phyloP scores from a whole-genome alignment of 1,284 basidiomycete genomes.

The Porodaedalea pini region DNA sequence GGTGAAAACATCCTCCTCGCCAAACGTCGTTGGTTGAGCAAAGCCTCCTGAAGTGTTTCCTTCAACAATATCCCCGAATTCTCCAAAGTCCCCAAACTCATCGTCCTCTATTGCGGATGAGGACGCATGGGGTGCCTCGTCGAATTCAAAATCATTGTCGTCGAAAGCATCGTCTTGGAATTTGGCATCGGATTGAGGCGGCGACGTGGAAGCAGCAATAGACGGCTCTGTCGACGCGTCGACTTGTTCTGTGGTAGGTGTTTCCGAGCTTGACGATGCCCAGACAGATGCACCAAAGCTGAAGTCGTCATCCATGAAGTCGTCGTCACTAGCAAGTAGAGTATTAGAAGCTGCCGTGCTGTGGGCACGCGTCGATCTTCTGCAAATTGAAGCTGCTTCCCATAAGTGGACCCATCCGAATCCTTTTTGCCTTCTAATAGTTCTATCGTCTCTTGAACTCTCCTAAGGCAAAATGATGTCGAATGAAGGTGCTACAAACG shows the following conservation, averaged over 20 bases:
- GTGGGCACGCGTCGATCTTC: background rate
- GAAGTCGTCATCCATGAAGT: slow-evolving; percentile 64
- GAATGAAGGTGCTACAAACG: background rate
- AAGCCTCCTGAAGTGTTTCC: slow-evolving; percentile 33
- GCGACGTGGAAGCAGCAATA: slow-evolving; percentile 16
- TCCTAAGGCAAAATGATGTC: background rate
- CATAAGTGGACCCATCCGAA: no score
- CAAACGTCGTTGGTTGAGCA: slow-evolving; percentile 41
- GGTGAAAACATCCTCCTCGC: slow-evolving; percentile 32
- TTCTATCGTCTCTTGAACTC: background rate
- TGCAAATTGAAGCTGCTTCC: no score
- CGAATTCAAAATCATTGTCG: slow-evolving; percentile 63
- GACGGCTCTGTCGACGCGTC: slow-evolving; percentile 17
- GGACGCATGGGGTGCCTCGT: slow-evolving; percentile 47
- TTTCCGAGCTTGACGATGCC: slow-evolving; percentile 45
- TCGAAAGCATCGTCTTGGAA: slow-evolving; percentile 52
- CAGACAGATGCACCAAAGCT: slow-evolving; percentile 70
- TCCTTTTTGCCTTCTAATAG: background rate
- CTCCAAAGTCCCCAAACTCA: slow-evolving; percentile 84
- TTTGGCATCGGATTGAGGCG: slow-evolving; percentile 25
- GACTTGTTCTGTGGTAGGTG: slow-evolving; percentile 21
- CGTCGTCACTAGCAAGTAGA: background rate
- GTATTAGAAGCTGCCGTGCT: background rate
- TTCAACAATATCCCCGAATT: slow-evolving; percentile 68
- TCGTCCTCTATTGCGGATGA: slow-evolving; percentile 50